Conservation (phyloP, 257 asterid genomes). For the Salvia hispanica region DNA sequence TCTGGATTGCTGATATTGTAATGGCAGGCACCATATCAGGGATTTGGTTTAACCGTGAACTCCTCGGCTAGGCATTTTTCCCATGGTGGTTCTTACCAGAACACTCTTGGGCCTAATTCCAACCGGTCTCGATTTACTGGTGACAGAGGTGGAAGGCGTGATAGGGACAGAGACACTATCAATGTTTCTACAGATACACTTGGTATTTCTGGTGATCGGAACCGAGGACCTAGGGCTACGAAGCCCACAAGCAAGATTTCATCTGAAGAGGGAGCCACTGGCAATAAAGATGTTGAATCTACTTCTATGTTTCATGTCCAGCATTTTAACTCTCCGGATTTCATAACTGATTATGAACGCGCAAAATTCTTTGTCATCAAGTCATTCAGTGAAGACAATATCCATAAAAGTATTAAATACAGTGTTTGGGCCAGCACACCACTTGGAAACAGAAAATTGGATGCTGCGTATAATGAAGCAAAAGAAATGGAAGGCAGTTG, state of each 20-base stretch:
- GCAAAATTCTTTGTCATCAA: constrained; percentile 91
- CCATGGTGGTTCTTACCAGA: constrained; percentile 61
- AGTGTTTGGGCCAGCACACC: constrained; percentile 97
- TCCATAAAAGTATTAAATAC: constrained; percentile 94
- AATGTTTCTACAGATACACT: constrained; percentile 57
- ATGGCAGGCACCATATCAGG: constrained; percentile 71
- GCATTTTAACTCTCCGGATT: constrained; percentile 68
- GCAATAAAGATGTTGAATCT: constrained; percentile 58
- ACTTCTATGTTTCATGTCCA: constrained; percentile 56
- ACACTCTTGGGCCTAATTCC: constrained; percentile 55
- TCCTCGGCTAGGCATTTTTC: constrained; percentile 64
- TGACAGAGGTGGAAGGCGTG: constrained; percentile 83
- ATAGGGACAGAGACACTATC: constrained; percentile 63
- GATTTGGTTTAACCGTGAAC: constrained; percentile 64
- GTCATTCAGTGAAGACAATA: constrained; percentile 97
- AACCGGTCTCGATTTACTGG: constrained; percentile 51
- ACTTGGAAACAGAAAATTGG: constrained; percentile 91
- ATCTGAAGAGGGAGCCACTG: constrained; percentile 66
- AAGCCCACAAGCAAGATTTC: constrained; percentile 65
- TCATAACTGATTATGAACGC: constrained; percentile 61
- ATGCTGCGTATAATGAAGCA: constrained; percentile 85
- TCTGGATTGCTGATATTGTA: constrained; percentile 33
- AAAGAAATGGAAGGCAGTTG: constrained; percentile 64
- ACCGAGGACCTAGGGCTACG: constrained; percentile 95
- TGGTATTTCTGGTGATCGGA: constrained; percentile 72